Evolutionary conservation across 352 stramenopile genomes (phyloP).

Genomic region (Phytopythium delawarense): DNA sequence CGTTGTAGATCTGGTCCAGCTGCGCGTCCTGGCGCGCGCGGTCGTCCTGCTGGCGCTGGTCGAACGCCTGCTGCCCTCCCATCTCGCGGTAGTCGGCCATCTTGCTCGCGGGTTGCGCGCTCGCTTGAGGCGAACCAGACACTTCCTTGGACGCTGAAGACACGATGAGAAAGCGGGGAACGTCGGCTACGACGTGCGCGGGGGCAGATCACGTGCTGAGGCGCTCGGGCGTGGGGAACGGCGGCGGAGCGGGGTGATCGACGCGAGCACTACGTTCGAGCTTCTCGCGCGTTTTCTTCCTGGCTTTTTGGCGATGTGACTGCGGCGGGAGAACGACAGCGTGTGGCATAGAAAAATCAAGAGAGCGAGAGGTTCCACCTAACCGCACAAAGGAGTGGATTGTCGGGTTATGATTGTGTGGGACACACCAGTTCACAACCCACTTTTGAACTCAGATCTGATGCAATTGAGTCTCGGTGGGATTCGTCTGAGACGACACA

Average conservation of each 20-base stretch:
- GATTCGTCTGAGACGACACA: no score
- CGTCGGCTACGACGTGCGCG: not conserved
- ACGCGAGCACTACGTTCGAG: not conserved
- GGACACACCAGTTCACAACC: not conserved
- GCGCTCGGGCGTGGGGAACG: not conserved
- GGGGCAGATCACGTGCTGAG: not conserved
- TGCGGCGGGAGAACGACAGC: not conserved
- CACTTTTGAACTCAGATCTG: not conserved
- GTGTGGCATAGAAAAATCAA: not conserved
- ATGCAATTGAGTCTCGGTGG: not conserved
- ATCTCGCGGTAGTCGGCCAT: slow-evolving; percentile 51
- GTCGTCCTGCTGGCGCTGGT: slow-evolving; percentile 49
- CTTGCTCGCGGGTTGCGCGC: not conserved
- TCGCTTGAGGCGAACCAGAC: not conserved
- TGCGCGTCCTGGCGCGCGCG: slow-evolving; percentile 58
- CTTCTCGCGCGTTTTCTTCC: not conserved
- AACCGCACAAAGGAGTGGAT: not conserved
- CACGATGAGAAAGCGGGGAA: not conserved
- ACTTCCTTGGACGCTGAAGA: not conserved
- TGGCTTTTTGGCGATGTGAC: slow-evolving; percentile 4
- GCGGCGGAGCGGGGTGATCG: not conserved
- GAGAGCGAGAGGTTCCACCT: not conserved
- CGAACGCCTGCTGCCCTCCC: slow-evolving; percentile 62
- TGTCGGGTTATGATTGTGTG: not conserved
- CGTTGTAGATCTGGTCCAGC: slow-evolving; percentile 75